phyloP scores from a whole-genome alignment of 1,284 basidiomycete genomes.

The Wolfiporia cocos region DNA sequence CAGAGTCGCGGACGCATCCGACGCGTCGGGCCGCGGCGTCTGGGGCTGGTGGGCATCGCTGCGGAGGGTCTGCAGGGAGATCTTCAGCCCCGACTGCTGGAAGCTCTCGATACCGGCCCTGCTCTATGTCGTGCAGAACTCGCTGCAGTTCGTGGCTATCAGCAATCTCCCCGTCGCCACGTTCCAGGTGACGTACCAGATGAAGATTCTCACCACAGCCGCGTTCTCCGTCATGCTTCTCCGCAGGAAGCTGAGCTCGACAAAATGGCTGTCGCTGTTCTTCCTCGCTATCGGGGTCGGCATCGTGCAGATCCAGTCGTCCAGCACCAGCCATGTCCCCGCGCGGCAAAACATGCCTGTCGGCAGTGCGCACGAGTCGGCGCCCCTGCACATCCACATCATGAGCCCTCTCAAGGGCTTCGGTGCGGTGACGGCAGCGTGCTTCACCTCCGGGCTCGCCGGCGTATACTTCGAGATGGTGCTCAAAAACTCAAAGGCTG shows the following conservation, averaged over 20 bases:
- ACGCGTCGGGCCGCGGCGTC: slow-evolving; percentile 20
- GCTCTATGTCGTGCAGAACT: slow-evolving; percentile 96
- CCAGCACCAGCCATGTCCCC: slow-evolving; percentile 28
- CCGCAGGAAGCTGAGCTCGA: slow-evolving; percentile 68
- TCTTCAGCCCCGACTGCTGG: slow-evolving; percentile 88
- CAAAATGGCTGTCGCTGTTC: slow-evolving; percentile 82
- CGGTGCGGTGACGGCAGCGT: slow-evolving; percentile 83
- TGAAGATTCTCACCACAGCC: slow-evolving; percentile 97
- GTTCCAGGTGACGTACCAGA: slow-evolving; percentile 94
- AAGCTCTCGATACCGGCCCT: slow-evolving; percentile 95
- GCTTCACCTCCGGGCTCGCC: slow-evolving; percentile 95
- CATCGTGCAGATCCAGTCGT: slow-evolving; percentile 85
- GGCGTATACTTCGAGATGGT: slow-evolving; percentile 99
- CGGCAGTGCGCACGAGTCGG: slow-evolving; percentile 30
- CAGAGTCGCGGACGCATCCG: slow-evolving; percentile 26
- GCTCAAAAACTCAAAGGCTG: slow-evolving; percentile 82
- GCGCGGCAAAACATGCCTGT: slow-evolving; percentile 25
- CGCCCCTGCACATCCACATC: slow-evolving; percentile 29
- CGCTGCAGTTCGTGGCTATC: slow-evolving; percentile 91
- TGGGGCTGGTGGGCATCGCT: slow-evolving; percentile 35
- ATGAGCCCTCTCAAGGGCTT: slow-evolving; percentile 88
- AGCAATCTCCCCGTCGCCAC: slow-evolving; percentile 92
- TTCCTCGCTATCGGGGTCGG: slow-evolving; percentile 89
- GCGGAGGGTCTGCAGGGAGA: slow-evolving; percentile 45
- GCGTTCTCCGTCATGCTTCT: slow-evolving; percentile 89